A percentile compares a stretch with the other conserved stretches of the same genome.
phyloP scores from a whole-genome alignment of 2,329 filamentous ascomycete genomes.

The Cladophialophora bantiana region DNA sequence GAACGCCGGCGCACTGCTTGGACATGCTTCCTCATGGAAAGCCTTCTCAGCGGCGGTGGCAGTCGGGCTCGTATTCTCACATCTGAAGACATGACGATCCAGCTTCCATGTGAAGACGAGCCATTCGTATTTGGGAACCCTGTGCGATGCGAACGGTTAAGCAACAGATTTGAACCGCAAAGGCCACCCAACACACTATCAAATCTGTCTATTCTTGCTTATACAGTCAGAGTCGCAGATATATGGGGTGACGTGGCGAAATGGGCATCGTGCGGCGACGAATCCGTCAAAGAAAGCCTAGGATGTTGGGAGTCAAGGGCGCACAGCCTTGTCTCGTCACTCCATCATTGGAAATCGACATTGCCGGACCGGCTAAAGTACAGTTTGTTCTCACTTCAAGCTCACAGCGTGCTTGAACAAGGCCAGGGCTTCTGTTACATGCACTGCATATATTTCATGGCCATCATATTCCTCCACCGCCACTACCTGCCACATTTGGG shows the following conservation, averaged over 20 bases:
- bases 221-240: background rate
- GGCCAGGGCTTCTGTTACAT: slow-evolving; percentile 1
- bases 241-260: slow-evolving; percentile 1
- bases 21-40: slow-evolving; percentile 7
- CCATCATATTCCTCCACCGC: background rate
- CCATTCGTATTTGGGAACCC: background rate
- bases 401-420: slow-evolving; percentile 6
- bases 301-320: background rate
- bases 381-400: slow-evolving; percentile 1
- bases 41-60: background rate
- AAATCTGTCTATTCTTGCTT: background rate
- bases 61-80: background rate
- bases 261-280: slow-evolving; percentile 1
- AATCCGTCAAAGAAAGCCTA: background rate
- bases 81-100: slow-evolving; percentile 1
- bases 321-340: background rate
- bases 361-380: background rate
- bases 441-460: slow-evolving; percentile 6
- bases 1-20: slow-evolving; percentile 1
- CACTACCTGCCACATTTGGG: background rate
- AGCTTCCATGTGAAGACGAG: slow-evolving; percentile 3
- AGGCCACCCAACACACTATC: background rate
- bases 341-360: background rate
- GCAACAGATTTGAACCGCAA: background rate
- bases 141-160: background rate